phyloP scores from a whole-genome alignment of 1,284 basidiomycete genomes.

The Rhizopogon parksii region DNA sequence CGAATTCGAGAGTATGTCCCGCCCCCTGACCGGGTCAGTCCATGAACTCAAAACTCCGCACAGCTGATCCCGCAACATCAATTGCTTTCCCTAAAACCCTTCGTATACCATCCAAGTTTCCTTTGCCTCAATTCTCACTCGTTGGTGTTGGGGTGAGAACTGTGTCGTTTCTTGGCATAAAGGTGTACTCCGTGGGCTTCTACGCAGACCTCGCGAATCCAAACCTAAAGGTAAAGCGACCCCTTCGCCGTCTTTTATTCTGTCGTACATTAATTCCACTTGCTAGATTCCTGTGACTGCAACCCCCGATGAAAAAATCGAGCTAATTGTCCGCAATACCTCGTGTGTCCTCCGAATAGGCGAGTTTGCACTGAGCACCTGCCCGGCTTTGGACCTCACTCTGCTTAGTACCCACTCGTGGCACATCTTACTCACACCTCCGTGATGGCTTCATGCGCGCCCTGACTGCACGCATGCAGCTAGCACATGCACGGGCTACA shows the following conservation, averaged over 20 bases:
- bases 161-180: conserved; percentile 76
- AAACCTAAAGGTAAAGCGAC: conserved; percentile 41
- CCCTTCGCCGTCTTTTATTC: not conserved
- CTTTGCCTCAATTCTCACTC: conserved; percentile 56
- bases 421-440: conserved; percentile 76
- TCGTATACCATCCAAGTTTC: conserved; percentile 52
- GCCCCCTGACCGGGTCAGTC: not conserved
- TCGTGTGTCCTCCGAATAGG: conserved; percentile 74
- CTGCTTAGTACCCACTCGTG: conserved; percentile 67
- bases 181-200: conserved; percentile 82
- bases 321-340: conserved; percentile 58
- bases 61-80: conserved; percentile 66
- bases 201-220: conserved; percentile 72
- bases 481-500: conserved; percentile 43
- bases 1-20: conserved; percentile 19
- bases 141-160: conserved; percentile 79
- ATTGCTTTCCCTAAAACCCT: conserved; percentile 66
- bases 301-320: conserved; percentile 61
- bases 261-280: conserved; percentile 3
- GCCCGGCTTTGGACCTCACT: not conserved
- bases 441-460: conserved; percentile 83
- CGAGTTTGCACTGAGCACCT: conserved; percentile 23
- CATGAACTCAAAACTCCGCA: not conserved
- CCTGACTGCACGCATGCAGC: conserved; percentile 57
- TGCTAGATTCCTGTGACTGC: conserved; percentile 40